phyloP scores from a whole-genome alignment of 805 yeast genomes.

The Cyberlindnera subsufficiens region DNA sequence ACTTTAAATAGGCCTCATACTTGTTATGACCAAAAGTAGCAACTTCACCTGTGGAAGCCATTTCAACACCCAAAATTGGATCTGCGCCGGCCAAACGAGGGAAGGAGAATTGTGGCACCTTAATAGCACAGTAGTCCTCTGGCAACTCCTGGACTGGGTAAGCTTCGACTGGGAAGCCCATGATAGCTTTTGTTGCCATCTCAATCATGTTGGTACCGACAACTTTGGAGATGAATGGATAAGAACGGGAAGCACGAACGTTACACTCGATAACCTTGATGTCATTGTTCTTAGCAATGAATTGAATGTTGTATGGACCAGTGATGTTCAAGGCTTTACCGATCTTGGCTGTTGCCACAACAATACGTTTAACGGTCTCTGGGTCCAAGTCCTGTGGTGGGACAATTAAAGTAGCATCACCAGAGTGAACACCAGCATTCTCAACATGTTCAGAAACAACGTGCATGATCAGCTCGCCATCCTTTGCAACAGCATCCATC shows the following conservation, averaged over 20 bases:
- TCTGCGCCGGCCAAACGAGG: constrained; percentile 96
- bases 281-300: constrained; percentile 91
- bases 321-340: constrained; percentile 93
- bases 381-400: constrained; percentile 95
- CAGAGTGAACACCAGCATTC: constrained; percentile 99
- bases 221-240: constrained; percentile 97
- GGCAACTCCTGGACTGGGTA: constrained; percentile 89
- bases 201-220: constrained; percentile 95
- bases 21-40: constrained; percentile 95
- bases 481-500: constrained; percentile 96
- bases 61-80: constrained; percentile 96
- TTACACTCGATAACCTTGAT: constrained; percentile 98
- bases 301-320: constrained; percentile 96
- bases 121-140: constrained; percentile 89
- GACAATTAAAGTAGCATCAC: constrained; percentile 95
- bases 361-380: constrained; percentile 87
- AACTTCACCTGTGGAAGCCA: constrained; percentile 99
- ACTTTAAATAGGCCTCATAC: constrained; percentile 95
- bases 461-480: constrained; percentile 93
- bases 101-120: constrained; percentile 97
- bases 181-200: constrained; percentile 93
- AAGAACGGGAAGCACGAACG: constrained; percentile 98
- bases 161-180: constrained; percentile 81
- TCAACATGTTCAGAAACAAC: constrained; percentile 98
- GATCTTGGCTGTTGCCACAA: constrained; percentile 92